phyloP scores from a whole-genome alignment of 345 rosid species.

The Eutrema heterophyllum region DNA sequence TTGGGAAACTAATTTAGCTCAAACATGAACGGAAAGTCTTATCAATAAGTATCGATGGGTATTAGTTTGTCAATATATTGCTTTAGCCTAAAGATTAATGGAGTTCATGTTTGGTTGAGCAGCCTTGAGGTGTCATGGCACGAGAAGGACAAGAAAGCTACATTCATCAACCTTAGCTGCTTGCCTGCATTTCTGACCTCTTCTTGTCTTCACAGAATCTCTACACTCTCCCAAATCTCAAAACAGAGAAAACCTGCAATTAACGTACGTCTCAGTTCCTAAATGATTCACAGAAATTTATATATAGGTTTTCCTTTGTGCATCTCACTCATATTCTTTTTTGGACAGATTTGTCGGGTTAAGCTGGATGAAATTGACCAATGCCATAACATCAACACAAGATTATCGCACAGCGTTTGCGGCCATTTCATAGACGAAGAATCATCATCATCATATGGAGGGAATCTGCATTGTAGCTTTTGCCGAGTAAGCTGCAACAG shows the following conservation, averaged over 20 bases:
- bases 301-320: neutral
- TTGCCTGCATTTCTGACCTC: conserved; percentile 85
- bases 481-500: conserved; percentile 40
- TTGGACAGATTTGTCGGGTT: conserved; percentile 61
- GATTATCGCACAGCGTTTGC: conserved; percentile 53
- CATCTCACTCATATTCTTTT: neutral
- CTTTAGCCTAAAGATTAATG: neutral
- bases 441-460: conserved; percentile 13
- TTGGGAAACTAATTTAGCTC: neutral
- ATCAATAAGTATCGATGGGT: neutral
- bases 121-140: conserved; percentile 75
- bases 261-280: conserved; percentile 3
- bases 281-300: neutral
- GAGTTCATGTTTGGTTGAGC: conserved; percentile 21
- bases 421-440: conserved; percentile 59
- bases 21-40: neutral
- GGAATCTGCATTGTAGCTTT: conserved; percentile 55
- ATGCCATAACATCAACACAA: conserved; percentile 50
- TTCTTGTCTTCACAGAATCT: conserved; percentile 62
- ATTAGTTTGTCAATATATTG: neutral
- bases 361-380: conserved; percentile 68
- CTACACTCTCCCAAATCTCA: conserved; percentile 54
- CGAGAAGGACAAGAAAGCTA: conserved; percentile 56
- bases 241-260: conserved; percentile 32
- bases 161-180: conserved; percentile 68